Base-by-base conservation (phyloP, 208 protist species). In the Leishmania braziliensis region DNA sequence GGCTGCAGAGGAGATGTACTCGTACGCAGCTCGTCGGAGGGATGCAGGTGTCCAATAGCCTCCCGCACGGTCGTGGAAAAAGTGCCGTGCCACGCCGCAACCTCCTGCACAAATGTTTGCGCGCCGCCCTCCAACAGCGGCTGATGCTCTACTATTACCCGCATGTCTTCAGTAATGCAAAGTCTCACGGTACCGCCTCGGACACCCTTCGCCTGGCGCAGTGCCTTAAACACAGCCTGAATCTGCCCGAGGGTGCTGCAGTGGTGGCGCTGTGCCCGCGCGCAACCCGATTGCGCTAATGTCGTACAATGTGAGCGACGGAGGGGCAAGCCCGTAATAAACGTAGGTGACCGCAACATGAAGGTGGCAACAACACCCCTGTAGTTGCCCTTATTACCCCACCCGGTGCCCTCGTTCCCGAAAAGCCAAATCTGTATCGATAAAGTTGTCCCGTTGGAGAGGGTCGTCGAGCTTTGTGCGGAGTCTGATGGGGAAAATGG, bases 141-240 rank as follows among this genome's bases (percentile, higher is more conserved):
- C 43, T 53, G 73, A 58, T 78, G 77, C 53, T 85, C 81, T 0
- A 71, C 81, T 20, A 69, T n/a, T 16, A 86, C 74, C 0, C 56
- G 82, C 70, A 86, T 66, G 29, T 86, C 82, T 26, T 86, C 82
- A 4, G 71, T 79, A n/a, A 86, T 77, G 74, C 78, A 80, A 12
- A 86, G 66, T 56, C 80, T 73, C 71, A 86, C 6, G 2, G 56
- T n/a, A 0, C 78, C 78, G 3, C 74, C 66, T 33, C 10, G 23
- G 29, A 86, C 53, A 60, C 51, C 36, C 46, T 79, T 54, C 3
- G 51, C 48, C 33, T 33, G 51, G 3, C 82, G 82, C 65, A 82
- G 9, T 3, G 77, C 14, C 3, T 70, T 16, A 10, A 86, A 53
- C 10, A 68, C 46, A 33, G 53, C 51, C 12, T 62, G 53, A 14